Conservation (phyloP, 257 asterid genomes). For the Salvia miltiorrhiza region DNA sequence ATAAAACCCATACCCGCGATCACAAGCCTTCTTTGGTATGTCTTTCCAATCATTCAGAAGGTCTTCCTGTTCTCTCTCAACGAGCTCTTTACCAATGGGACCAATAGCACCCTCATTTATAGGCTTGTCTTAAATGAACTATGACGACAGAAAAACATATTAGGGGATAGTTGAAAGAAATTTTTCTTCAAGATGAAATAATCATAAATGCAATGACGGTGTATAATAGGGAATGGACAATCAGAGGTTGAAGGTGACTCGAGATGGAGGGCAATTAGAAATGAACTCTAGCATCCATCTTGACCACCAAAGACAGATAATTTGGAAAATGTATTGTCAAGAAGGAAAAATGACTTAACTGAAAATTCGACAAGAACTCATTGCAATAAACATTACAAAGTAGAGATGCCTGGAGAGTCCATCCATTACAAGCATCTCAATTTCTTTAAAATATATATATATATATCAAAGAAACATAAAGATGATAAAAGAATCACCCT, state of each 20-base stretch:
- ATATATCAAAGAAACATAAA: background rate
- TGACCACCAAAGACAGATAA: background rate
- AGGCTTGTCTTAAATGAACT: constrained; percentile 95
- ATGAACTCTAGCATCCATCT: constrained; percentile 2
- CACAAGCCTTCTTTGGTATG: constrained; percentile 95
- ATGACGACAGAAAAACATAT: constrained; percentile 8
- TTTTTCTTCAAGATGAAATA: background rate
- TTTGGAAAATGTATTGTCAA: background rate
- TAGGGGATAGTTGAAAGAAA: background rate
- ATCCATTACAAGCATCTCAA: background rate
- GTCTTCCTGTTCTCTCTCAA: constrained; percentile 90
- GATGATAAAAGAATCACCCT: background rate
- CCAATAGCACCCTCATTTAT: constrained; percentile 67
- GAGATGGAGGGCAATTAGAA: background rate
- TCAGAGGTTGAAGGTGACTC: background rate
- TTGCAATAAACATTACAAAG: background rate
- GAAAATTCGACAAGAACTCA: background rate
- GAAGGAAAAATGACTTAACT: background rate
- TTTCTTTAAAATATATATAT: background rate
- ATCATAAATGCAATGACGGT: background rate
- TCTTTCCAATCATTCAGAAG: constrained; percentile 72
- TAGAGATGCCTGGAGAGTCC: background rate
- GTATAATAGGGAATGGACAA: background rate
- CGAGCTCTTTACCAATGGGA: constrained; percentile 80
- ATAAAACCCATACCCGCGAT: constrained; percentile 66